phyloP scores from a whole-genome alignment of 805 yeast species.

The Schizosaccharomyces octosporus region DNA sequence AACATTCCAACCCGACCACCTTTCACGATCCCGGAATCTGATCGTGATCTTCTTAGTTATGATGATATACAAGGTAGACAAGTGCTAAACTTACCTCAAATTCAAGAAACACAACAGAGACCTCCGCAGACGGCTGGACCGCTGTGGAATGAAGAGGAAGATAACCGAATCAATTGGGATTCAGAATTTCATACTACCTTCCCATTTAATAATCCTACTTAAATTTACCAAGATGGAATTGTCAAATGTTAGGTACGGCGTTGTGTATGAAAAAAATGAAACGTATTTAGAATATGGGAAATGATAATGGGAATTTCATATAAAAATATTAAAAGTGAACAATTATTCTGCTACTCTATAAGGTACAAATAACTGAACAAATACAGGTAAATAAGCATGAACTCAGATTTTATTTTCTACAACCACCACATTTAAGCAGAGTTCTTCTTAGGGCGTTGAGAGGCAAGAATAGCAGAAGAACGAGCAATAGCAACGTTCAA shows the following conservation, averaged over 20 bases:
- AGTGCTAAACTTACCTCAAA: not conserved
- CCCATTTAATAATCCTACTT: not conserved
- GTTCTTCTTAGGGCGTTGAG: conserved; percentile 18
- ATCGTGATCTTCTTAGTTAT: not conserved
- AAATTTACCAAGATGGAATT: no score
- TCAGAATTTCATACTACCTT: not conserved
- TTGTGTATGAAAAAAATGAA: no score
- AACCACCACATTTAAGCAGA: conserved; percentile 6
- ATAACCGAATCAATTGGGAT: not conserved
- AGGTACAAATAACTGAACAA: no score
- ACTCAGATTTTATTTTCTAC: not conserved
- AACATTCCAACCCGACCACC: no score
- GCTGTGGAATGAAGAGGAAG: not conserved
- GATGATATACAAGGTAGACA: not conserved
- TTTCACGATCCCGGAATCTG: no score
- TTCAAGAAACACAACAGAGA: not conserved
- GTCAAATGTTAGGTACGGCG: no score
- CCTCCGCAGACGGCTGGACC: not conserved
- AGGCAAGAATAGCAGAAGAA: conserved; percentile 21
- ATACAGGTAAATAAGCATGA: no score
- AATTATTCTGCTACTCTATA: no score
- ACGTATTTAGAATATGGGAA: no score
- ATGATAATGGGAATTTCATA: no score
- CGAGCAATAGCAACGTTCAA: conserved; percentile 25
- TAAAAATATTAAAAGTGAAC: no score